A percentile compares a stretch with the other conserved stretches of the same genome.
phyloP scores from a whole-genome alignment of 768 basidiomycete genomes.

The Arthromyces matolae region DNA sequence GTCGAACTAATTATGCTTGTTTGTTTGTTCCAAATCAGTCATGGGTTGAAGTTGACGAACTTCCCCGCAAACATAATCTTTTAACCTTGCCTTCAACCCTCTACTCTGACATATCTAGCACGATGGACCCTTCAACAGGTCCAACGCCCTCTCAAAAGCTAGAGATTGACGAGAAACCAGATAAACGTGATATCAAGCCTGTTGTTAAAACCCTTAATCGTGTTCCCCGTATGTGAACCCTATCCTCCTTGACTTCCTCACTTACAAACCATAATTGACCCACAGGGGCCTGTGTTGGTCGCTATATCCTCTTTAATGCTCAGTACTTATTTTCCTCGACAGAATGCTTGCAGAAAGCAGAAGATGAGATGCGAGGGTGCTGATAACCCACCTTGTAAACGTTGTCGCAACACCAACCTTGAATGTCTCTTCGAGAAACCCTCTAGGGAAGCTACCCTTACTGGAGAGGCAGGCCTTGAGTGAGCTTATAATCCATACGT shows the following conservation, averaged over 20 bases:
- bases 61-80: too few relatives aligned
- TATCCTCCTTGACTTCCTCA: conserved; percentile 12
- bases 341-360: conserved; percentile 95
- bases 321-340: conserved; percentile 14
- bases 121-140: conserved; percentile 35
- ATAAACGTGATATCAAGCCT: conserved; percentile 72
- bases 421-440: conserved; percentile 97
- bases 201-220: conserved; percentile 75
- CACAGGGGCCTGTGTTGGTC: conserved; percentile 75
- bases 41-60: conserved; percentile 14
- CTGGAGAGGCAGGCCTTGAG: conserved; percentile 88
- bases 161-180: conserved; percentile 52
- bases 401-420: conserved; percentile 84
- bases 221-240: conserved; percentile 69
- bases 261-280: conserved; percentile 13
- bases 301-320: neutral
- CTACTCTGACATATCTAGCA: too few relatives aligned
- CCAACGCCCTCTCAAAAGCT: conserved; percentile 50
- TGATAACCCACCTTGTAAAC: conserved; percentile 93
- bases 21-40: conserved; percentile 21
- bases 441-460: conserved; percentile 77
- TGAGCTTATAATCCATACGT: conserved; percentile 36
- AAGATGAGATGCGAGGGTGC: conserved; percentile 98
- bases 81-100: too few relatives aligned
- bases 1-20: conserved; percentile 7